These are phyloP conservation scores for Carex sylvatica DNA, from an alignment of 202 grass and related monocot genomes.

Conservation along the genomic window DNA sequence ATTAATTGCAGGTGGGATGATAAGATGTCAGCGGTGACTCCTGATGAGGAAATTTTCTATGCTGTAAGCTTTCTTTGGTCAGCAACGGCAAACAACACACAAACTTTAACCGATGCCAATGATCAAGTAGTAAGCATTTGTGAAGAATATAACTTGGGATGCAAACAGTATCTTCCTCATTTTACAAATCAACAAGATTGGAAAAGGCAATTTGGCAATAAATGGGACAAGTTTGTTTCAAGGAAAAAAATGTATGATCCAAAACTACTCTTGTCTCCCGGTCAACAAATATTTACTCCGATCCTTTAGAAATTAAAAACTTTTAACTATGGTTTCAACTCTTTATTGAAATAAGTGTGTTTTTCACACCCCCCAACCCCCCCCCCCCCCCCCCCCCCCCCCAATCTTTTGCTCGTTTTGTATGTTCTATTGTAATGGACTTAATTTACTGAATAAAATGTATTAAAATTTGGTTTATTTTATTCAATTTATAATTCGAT, in stretches of 20 bases:
- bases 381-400: too few relatives aligned
- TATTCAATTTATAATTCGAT: too few relatives aligned
- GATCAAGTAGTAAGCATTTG: slow-evolving; percentile 46
- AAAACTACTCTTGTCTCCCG: slow-evolving; percentile 53
- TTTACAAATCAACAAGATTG: slow-evolving; percentile 35
- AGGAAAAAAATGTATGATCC: slow-evolving; percentile 83
- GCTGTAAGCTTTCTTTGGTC: slow-evolving; percentile 40
- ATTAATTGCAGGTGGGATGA: slow-evolving; percentile 51
- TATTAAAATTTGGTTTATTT: too few relatives aligned
- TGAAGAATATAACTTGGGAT: slow-evolving; percentile 40
- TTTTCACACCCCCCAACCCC: too few relatives aligned
- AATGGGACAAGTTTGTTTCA: slow-evolving; percentile 57
- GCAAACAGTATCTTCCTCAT: slow-evolving; percentile 63
- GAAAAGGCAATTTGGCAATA: slow-evolving; percentile 54
- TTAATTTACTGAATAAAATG: too few relatives aligned
- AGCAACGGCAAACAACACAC: slow-evolving; percentile 22
- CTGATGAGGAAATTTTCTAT: slow-evolving; percentile 69
- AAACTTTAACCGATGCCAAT: slow-evolving; percentile 41
- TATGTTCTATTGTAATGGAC: not conserved
- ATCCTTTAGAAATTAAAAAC: not conserved
- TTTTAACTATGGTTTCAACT: not conserved
- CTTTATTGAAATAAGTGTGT: not conserved
- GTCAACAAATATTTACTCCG: slow-evolving; percentile 69
- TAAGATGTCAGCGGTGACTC: slow-evolving; percentile 57
- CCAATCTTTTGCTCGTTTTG: not conserved